phyloP scores from a whole-genome alignment of 169 alveolate genomes.

The Plasmodium cynomolgi region DNA sequence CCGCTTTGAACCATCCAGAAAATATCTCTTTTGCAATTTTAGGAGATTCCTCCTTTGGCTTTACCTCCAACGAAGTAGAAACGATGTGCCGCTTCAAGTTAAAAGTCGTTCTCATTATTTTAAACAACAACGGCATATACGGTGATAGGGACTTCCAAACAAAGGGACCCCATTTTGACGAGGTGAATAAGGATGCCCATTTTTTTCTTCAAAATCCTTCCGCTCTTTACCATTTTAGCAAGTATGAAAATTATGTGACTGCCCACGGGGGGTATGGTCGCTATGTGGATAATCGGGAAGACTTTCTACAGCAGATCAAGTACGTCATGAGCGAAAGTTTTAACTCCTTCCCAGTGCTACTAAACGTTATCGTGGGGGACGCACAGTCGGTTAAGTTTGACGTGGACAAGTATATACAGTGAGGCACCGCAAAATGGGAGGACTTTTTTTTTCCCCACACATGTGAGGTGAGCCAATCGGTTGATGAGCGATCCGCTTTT shows the following conservation, averaged over 20 bases:
- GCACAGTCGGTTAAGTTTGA: constrained; percentile 31
- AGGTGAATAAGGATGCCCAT: neutral
- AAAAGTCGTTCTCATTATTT: constrained; percentile 48
- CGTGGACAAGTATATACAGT: constrained; percentile 29
- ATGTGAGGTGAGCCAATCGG: neutral
- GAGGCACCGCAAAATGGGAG: neutral
- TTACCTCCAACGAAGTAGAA: constrained; percentile 68
- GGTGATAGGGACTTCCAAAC: constrained; percentile 46
- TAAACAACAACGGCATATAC: constrained; percentile 69
- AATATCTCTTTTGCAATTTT: constrained; percentile 39
- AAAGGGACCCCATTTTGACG: neutral
- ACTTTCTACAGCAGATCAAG: constrained; percentile 37
- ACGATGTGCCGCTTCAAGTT: constrained; percentile 49
- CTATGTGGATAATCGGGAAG: constrained; percentile 42
- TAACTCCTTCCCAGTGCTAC: constrained; percentile 40
- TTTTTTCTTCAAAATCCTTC: constrained; percentile 57
- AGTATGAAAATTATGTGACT: constrained; percentile 56
- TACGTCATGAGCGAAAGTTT: constrained; percentile 15
- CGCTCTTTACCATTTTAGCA: constrained; percentile 51
- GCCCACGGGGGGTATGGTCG: constrained; percentile 73
- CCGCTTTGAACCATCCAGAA: constrained; percentile 27
- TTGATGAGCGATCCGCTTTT: neutral
- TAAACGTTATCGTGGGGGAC: constrained; percentile 46
- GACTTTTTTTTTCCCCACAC: neutral
- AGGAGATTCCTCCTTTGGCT: constrained; percentile 75